Evolutionary conservation across 2,329 filamentous ascomycete species (phyloP).

Genomic region (Akanthomyces lecanii): DNA sequence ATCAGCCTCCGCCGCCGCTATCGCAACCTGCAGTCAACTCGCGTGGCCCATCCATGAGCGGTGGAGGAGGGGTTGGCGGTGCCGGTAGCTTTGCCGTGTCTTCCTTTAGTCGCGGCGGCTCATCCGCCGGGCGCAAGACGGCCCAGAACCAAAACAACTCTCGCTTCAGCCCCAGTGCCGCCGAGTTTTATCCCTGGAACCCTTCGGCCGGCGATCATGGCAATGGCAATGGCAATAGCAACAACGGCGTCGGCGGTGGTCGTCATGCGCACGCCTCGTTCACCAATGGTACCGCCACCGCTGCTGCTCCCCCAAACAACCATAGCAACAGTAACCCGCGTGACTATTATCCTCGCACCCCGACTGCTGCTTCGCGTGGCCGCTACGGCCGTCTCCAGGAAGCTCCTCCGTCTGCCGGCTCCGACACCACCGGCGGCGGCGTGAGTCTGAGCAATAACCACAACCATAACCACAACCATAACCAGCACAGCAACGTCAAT

Average conservation of each 20-base stretch:
- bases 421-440: slow-evolving; percentile 8
- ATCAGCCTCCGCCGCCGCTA: neutral
- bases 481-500: neutral
- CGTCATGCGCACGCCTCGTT: slow-evolving; percentile 7
- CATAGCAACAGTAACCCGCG: slow-evolving; percentile 24
- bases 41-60: neutral
- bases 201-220: slow-evolving; percentile 24
- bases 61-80: neutral
- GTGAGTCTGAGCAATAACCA: neutral
- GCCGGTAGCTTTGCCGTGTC: slow-evolving; percentile 16
- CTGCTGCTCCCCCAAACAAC: slow-evolving; percentile 15
- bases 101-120: slow-evolving; percentile 16
- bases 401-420: slow-evolving; percentile 6
- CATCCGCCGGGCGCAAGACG: slow-evolving; percentile 9
- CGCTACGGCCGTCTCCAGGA: slow-evolving; percentile 31
- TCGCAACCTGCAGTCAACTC: neutral
- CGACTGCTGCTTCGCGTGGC: slow-evolving; percentile 24
- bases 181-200: slow-evolving; percentile 31
- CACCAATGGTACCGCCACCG: slow-evolving; percentile 19
- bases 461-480: neutral
- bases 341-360: slow-evolving; percentile 29
- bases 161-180: slow-evolving; percentile 31
- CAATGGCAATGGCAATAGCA: slow-evolving; percentile 16
- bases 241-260: neutral
- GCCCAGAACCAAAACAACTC: neutral